A percentile compares a stretch with the other conserved stretches of the same genome.
phyloP scores from a whole-genome alignment of 2,329 filamentous ascomycete species.

The Penicillium sp. region DNA sequence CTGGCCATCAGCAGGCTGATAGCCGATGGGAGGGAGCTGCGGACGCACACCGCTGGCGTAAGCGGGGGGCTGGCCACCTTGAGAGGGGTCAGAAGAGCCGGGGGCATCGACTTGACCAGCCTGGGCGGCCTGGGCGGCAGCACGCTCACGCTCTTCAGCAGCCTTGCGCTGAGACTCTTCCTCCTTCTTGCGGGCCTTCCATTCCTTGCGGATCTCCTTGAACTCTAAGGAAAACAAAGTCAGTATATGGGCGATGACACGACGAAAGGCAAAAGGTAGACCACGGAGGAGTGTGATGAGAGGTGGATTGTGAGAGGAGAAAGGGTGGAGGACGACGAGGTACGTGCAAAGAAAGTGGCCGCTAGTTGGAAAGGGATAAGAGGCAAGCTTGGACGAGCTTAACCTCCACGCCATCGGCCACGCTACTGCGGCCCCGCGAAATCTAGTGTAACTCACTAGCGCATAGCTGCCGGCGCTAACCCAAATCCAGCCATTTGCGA shows the following conservation, averaged over 20 bases:
- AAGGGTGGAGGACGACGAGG: not conserved
- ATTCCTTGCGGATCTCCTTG: constrained; percentile 98
- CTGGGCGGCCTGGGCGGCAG: constrained; percentile 57
- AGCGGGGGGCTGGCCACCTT: constrained; percentile 44
- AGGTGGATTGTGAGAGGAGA: not conserved
- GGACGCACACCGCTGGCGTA: constrained; percentile 58
- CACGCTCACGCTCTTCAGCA: constrained; percentile 78
- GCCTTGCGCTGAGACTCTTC: constrained; percentile 88
- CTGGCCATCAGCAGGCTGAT: constrained; percentile 61
- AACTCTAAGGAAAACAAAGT: constrained; percentile 67
- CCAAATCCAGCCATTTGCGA: constrained; percentile 43
- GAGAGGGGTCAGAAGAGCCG: constrained; percentile 51
- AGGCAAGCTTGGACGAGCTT: constrained; percentile 35
- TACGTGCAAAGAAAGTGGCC: not conserved
- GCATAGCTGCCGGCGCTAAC: constrained; percentile 41
- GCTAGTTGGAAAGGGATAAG: constrained; percentile 21
- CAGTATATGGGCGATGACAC: constrained; percentile 14
- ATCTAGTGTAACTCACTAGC: constrained; percentile 52
- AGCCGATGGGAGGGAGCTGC: constrained; percentile 75
- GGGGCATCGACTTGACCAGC: constrained; percentile 50
- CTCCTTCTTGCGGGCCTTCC: constrained; percentile 99
- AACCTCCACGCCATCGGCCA: constrained; percentile 50
- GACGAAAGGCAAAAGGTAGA: not conserved
- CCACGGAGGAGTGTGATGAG: not conserved
- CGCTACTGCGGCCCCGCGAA: constrained; percentile 58